Base-by-base conservation (phyloP, 306 rosid species). In the Chamaecrista fasciculata region DNA sequence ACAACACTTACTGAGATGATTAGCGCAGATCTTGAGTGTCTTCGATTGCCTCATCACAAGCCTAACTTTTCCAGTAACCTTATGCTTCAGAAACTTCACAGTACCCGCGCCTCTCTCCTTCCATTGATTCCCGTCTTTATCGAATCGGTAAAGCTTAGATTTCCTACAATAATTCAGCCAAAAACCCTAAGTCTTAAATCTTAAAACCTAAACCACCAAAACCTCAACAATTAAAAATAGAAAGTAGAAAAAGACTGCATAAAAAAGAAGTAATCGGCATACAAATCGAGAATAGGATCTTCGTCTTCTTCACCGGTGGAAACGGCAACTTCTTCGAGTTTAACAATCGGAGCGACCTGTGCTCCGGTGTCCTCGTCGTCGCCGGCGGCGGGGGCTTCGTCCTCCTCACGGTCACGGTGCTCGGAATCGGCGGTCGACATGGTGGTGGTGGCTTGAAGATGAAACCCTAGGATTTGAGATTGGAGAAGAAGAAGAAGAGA, bases 321-420 rank as follows among this genome's bases (percentile, higher is more conserved):
- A 25, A 95, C 91, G 36, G 92, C 82, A 25, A 95, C 92, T 79
- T 83, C 99, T 67, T 91, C 97, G 6, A 95, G 97, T 65, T 75
- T 81, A 77, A 95, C 96, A 81, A 95, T 95, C 21, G 99, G 99
- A 42, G 96, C 99, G 11, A 95, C 88, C 61, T 89, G 95, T 12
- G 99, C 99, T 31, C 99, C 97, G 49, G 99, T 95, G 68, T 95
- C 99, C 57, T 95, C 99, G 48, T 95, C 99, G 0, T 95, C 97
- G 16, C 80, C 97, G 71, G 86, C 97, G 71, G 86, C 86, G 6
- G 87, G 87, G 19, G 88, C 85, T 8, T 87, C 96, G 44, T 87
- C 99, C 3, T 89, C 96, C 18, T 87, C 97, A 21, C 91, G 82
- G 87, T 87, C 97, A 21, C 91, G 82, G 87, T 86, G 97, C 60